Percentiles rank a stretch among this genome's conserved stretches.
phyloP scores from a whole-genome alignment of 179 eudicot species.

The Spergularia azorica region DNA sequence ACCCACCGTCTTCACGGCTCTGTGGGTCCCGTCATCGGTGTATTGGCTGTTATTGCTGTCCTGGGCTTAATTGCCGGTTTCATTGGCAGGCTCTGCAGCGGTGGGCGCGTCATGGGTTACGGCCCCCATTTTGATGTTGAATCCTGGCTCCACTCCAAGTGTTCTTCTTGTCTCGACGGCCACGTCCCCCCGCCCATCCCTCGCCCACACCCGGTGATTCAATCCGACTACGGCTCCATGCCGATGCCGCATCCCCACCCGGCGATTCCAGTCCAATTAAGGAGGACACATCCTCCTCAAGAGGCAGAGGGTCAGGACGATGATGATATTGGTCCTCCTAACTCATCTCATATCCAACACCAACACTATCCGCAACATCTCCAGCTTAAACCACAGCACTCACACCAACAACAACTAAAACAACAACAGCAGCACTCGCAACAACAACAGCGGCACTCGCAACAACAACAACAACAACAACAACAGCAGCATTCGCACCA shows the following conservation, averaged over 20 bases:
- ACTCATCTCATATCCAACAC: not conserved
- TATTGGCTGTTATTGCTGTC: conserved; percentile 50
- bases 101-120: conserved; percentile 55
- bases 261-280: too few species aligned
- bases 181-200: conserved; percentile 39
- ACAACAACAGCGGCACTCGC: not conserved
- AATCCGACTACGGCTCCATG: too few species aligned
- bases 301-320: too few species aligned
- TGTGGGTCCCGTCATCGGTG: conserved; percentile 64
- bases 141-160: conserved; percentile 67
- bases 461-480: not conserved
- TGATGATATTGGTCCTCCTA: too few species aligned
- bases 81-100: conserved; percentile 65
- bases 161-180: conserved; percentile 64
- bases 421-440: not conserved
- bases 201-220: not conserved
- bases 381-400: not conserved
- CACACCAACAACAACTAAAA: not conserved
- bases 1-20: conserved; percentile 44
- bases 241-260: too few species aligned
- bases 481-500: not conserved
- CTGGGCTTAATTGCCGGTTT: conserved; percentile 57
- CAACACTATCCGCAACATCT: not conserved
- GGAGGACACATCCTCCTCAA: too few species aligned
- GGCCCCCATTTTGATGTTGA: conserved; percentile 58